Percentiles rank a stretch among this genome's conserved stretches.
phyloP scores from a whole-genome alignment of 805 yeast genomes.

The Candida maltosa region DNA sequence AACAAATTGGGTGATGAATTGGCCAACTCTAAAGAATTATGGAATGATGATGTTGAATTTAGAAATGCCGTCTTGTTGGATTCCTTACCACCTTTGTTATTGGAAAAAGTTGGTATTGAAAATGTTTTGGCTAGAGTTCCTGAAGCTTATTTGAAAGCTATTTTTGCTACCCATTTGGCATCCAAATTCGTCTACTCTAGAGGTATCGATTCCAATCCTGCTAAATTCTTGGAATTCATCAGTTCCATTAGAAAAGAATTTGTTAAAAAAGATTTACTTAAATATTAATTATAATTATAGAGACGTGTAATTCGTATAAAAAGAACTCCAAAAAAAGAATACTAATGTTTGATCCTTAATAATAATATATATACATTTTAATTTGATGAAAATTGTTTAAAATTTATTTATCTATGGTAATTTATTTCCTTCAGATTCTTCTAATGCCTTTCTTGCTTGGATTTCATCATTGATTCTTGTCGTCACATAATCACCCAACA shows the following conservation, averaged over 20 bases:
- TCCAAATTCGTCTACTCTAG: slow-evolving; percentile 79
- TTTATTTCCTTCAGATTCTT: neutral
- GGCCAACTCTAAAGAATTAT: slow-evolving; percentile 73
- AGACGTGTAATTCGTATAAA: neutral
- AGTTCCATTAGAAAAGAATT: slow-evolving; percentile 52
- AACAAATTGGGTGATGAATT: slow-evolving; percentile 84
- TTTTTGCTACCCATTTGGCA: slow-evolving; percentile 83
- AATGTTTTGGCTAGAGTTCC: slow-evolving; percentile 77
- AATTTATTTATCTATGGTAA: neutral
- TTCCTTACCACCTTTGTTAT: slow-evolving; percentile 74
- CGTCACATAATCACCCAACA: slow-evolving; percentile 38
- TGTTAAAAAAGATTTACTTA: slow-evolving; percentile 26
- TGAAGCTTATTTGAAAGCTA: slow-evolving; percentile 78
- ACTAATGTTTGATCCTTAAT: neutral
- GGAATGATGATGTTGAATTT: slow-evolving; percentile 76
- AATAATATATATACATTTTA: no score
- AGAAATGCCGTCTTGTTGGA: slow-evolving; percentile 72
- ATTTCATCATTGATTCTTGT: slow-evolving; percentile 33
- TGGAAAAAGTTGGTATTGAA: slow-evolving; percentile 63
- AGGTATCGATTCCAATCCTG: slow-evolving; percentile 80
- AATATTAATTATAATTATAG: slow-evolving; percentile 3
- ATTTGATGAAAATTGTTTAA: neutral
- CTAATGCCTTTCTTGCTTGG: slow-evolving; percentile 25
- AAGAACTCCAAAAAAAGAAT: neutral
- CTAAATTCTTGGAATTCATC: slow-evolving; percentile 68